Base-by-base conservation (phyloP, 163 green algal species). In the Chloromonas sp. region DNA sequence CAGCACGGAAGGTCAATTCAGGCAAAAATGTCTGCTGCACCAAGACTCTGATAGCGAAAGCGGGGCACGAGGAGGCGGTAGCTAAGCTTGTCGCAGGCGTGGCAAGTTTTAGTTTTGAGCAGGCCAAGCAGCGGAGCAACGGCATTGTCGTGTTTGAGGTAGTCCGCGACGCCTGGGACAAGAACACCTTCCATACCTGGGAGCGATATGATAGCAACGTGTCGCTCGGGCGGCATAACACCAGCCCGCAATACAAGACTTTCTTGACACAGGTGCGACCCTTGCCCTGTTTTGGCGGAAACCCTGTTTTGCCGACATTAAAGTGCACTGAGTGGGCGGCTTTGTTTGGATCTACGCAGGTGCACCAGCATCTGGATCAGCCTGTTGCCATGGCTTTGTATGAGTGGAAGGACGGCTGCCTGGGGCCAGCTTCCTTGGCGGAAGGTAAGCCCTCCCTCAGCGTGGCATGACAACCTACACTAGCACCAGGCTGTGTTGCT, bases 301-400 rank as follows among this genome's bases (percentile, higher is more conserved):
- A 36, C 36, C 36, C 36, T 36, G 36, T 36, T 36, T 36, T 36
- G 36, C 36, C 36, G 36, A 36, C 36, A 36, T 36, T 36, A 36
- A 36, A 36, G 36, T 36, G 36, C 36, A 36, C 36, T 36, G 36
- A 36, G 36, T 36, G 36, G 36, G 36, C 36, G 36, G 36, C 36
- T 36, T 36, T 36, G 36, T 36, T 36, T 36, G 36, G 36, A 11
- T 11, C 14, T 81, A 61, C 36, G 82, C 89, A 96, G 91, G 84
- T 96, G 0, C 81, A 91, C 58, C 79, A 85, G 3, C 87, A 92
- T 60, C 81, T 97, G 61, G 90, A 95, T 71, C 61, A 83, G 0
- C 94, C 94, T 0, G 85, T 97, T 0, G 94, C 93, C 58, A 94
- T 97, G 85, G 89, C 89, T 0, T 82, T 98, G 62, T 98, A 97